These are phyloP conservation scores for Antrodiella citrinella DNA, from an alignment of 768 basidiomycete species.

Conservation along the genomic window DNA sequence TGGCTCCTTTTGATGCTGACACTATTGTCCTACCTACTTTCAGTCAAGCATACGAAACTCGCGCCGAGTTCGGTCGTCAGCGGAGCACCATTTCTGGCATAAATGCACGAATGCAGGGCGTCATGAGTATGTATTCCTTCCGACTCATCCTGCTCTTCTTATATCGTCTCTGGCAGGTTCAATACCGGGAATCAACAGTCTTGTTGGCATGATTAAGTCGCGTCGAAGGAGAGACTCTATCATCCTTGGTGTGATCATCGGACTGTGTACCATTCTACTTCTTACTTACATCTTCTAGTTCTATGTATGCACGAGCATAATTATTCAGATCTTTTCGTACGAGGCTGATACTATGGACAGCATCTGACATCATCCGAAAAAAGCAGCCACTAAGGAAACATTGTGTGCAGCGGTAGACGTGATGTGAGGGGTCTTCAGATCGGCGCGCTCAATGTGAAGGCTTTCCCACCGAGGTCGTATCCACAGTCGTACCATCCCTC, in stretches of 20 bases:
- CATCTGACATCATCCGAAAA: constrained; percentile 7
- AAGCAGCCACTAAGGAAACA: too few relatives aligned
- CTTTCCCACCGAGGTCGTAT: background rate
- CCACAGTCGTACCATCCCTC: background rate
- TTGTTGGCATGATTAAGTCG: constrained; percentile 88
- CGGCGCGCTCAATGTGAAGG: too few relatives aligned
- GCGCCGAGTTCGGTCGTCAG: constrained; percentile 86
- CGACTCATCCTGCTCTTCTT: constrained; percentile 1
- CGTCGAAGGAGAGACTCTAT: constrained; percentile 84
- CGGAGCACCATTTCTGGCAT: constrained; percentile 67
- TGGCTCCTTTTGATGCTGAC: constrained; percentile 4
- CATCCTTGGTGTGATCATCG: constrained; percentile 83
- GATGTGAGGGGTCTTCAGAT: too few relatives aligned
- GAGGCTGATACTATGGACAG: background rate
- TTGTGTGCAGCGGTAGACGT: too few relatives aligned
- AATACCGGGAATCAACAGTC: constrained; percentile 90
- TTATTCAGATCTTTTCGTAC: constrained; percentile 1
- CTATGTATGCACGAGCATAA: too few relatives aligned
- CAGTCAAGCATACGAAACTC: constrained; percentile 96
- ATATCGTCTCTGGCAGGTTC: constrained; percentile 39
- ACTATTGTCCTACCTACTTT: too few relatives aligned
- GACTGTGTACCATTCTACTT: constrained; percentile 64
- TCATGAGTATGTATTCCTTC: constrained; percentile 54
- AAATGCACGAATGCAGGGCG: constrained; percentile 75
- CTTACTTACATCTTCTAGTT: constrained; percentile 37